Percentiles rank a stretch among this genome's conserved stretches.
These are phyloP conservation scores for Vaccinium macrocarpon DNA, from an alignment of 148 eudicot genomes.

Conservation along the genomic window DNA sequence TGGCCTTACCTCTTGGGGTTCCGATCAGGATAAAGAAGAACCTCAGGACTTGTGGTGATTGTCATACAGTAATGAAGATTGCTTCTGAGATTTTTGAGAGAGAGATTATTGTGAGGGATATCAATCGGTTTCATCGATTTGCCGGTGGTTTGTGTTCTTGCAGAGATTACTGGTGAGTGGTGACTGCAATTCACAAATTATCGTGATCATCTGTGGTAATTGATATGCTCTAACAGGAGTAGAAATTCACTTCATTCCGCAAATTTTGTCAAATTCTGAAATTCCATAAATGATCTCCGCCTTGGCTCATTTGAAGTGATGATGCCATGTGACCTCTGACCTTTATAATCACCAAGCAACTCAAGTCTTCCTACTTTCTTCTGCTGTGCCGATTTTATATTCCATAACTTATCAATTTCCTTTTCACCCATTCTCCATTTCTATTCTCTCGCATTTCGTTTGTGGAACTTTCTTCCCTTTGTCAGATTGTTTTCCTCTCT, in stretches of 20 bases:
- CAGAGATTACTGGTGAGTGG: constrained; percentile 48
- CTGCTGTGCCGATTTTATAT: background rate
- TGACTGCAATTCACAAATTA: constrained; percentile 11
- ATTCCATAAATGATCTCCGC: background rate
- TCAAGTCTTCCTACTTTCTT: background rate
- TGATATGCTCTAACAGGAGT: background rate
- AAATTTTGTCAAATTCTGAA: background rate
- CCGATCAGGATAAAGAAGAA: constrained; percentile 43
- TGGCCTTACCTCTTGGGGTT: constrained; percentile 29
- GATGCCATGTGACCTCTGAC: background rate
- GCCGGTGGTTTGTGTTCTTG: constrained; percentile 41
- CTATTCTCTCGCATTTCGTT: constrained; percentile 2
- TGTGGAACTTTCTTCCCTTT: background rate
- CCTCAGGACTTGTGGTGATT: constrained; percentile 42
- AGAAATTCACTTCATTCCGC: background rate
- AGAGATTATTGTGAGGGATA: constrained; percentile 47
- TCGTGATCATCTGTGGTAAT: background rate
- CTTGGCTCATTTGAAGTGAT: background rate
- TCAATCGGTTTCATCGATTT: constrained; percentile 45
- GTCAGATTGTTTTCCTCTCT: background rate
- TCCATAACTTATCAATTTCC: background rate
- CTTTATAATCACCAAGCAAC: background rate
- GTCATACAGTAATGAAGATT: constrained; percentile 43
- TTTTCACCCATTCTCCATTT: background rate
- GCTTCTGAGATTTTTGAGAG: constrained; percentile 35